Base-by-base conservation (phyloP, 768 basidiomycete genomes). In the Collybia nuda region DNA sequence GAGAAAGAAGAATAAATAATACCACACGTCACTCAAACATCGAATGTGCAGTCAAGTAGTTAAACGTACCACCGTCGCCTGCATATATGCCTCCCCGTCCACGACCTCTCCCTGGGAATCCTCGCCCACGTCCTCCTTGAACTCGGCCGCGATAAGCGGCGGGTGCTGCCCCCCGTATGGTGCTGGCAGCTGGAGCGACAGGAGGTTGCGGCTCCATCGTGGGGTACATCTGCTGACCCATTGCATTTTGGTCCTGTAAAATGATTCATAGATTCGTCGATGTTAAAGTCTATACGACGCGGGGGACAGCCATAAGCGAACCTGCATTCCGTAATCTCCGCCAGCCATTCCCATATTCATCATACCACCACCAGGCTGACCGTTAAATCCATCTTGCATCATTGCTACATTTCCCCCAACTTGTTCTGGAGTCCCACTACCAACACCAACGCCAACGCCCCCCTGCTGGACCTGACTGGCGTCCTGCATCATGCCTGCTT, bases 271-370 rank as follows among this genome's bases (percentile, higher is more conserved):
- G 24, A 19, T 19, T 23, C 26, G 22, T 24, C n/a, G n/a, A 7
- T 60, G 36, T 28, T 11, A 19, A n/a, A 21, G 19, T 22, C 14
- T 2, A 1, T 21, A 28, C n/a, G 32, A 6, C 14, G 21, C 38
- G 12, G 23, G 47, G 9, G 8, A 46, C 39, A 36, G 7, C 17
- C 7, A 17, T 32, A 35, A 21, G 67, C 82, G 53, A 58, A 88
- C 89, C 85, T 88, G 88, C 76, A 88, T 85, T 53, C 73, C 80
- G 61, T 79, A 90, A 48, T 90, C 88, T 4, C 44, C 42, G 0
- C 76, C 76, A 42, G 76, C 77, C 78, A 86, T 83, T 2, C 78
- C 78, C 80, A 90, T 86, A n/a, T 74, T 75, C 79, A 85, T 84
- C 80, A 84, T 84, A 37, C 77, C 68, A 29, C 53, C 75, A 17